Base-by-base conservation (phyloP, 306 rosid genomes). In the Sphenostylis stenocarpa region DNA sequence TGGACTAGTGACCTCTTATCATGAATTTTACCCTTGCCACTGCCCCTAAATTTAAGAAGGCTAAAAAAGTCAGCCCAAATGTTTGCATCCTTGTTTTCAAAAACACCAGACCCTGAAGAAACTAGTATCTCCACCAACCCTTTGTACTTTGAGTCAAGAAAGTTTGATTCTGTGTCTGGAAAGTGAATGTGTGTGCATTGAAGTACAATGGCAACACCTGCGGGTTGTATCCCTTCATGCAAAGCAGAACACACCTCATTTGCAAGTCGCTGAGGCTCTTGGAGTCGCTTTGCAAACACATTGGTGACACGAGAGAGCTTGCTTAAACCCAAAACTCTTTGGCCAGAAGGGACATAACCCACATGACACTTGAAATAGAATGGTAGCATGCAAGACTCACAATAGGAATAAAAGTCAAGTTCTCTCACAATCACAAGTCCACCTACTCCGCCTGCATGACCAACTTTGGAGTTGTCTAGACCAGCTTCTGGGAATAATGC, bases 191-290 rank as follows among this genome's bases (percentile, higher is more conserved):
- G 67, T 14, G 41, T 1, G 36, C 67, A 60, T 2, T 60, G 67
- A 15, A 60, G 67, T 1, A 60, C 19, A 6, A 60, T 3, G 16
- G 67, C 67, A 6, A 60, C 67, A 29, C 67, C 67, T 6, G 0
- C 13, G 0, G 67, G 67, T 15, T 60, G 4, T 14, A 60, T 60
- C 5, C 66, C 66, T 29, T 60, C 21, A 7, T 60, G 41, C 67
- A 60, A 31, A 60, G 67, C 67, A 15, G 13, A 60, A 60, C 67
- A 60, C 23, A 60, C 67, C 21, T 60, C 67, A 16, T 60, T 3
- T 60, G 67, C 67, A 60, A 60, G 67, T 6, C 67, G 43, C 1
- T 60, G 67, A 28, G 67, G 67, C 41, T 60, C 41, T 60, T 60
- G 67, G 43, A 60, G 13, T 15, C 67, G 9, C 6, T 60, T 60